A percentile compares a stretch with the other conserved stretches of the same genome.
phyloP scores from a whole-genome alignment of 1,284 basidiomycete genomes.

The Bondarzewia mesenterica region DNA sequence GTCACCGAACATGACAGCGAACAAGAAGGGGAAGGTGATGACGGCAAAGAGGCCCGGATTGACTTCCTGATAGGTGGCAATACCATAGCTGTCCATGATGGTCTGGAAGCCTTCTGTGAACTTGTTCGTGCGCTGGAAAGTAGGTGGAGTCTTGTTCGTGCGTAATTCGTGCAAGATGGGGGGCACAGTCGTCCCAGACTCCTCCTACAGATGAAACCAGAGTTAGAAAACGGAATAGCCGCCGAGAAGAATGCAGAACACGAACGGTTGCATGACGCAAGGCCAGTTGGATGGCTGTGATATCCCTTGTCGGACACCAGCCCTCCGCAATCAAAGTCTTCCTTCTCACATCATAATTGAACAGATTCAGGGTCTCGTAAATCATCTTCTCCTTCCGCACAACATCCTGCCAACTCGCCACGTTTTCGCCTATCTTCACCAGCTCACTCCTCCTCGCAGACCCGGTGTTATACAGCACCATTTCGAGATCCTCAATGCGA shows the following conservation, averaged over 20 bases:
- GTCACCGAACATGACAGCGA: slow-evolving; percentile 86
- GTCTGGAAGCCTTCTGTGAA: slow-evolving; percentile 97
- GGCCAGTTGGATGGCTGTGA: slow-evolving; percentile 81
- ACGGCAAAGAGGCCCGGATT: slow-evolving; percentile 95
- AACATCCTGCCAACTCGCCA: slow-evolving; percentile 91
- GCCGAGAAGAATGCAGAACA: too few relatives aligned
- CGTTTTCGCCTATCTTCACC: slow-evolving; percentile 76
- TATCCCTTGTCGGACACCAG: slow-evolving; percentile 93
- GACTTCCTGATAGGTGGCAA: slow-evolving; percentile 93
- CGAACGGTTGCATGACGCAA: slow-evolving; percentile 91
- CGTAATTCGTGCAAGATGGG: slow-evolving; percentile 89
- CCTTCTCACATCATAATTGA: slow-evolving; percentile 89
- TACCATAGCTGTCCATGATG: slow-evolving; percentile 97
- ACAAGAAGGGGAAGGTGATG: slow-evolving; percentile 96
- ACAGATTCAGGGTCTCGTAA: slow-evolving; percentile 89
- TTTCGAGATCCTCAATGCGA: slow-evolving; percentile 90
- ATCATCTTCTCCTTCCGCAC: slow-evolving; percentile 95
- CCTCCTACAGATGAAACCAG: slow-evolving; percentile 63
- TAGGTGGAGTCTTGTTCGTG: slow-evolving; percentile 90
- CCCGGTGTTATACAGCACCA: slow-evolving; percentile 88
- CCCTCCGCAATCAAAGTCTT: slow-evolving; percentile 97
- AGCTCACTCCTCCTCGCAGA: slow-evolving; percentile 82
- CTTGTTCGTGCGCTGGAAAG: slow-evolving; percentile 92
- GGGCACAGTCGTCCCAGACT: slow-evolving; percentile 87
- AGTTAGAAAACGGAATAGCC: too few relatives aligned